Base-by-base conservation (phyloP, 2,329 filamentous ascomycete genomes). In the Ascochyta koolunga region DNA sequence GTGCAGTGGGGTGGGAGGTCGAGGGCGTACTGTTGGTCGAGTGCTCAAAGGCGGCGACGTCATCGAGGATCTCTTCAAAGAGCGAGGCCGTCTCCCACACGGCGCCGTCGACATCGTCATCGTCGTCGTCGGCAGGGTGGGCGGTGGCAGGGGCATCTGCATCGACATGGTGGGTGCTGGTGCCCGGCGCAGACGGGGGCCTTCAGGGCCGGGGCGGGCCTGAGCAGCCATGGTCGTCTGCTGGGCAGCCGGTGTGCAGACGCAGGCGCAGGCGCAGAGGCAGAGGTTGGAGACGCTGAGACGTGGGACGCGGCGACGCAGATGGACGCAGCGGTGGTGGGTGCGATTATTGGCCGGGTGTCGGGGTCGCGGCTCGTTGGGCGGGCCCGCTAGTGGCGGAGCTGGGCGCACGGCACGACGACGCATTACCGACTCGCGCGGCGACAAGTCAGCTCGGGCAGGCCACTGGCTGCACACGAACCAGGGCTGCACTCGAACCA, bases 1-100 rank as follows among this genome's bases (percentile, higher is more conserved):
- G n/a, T n/a, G n/a, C n/a, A n/a, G n/a, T n/a, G n/a, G n/a, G n/a
- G n/a, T n/a, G n/a, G n/a, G n/a, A n/a, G n/a, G n/a, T n/a, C n/a
- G n/a, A n/a, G n/a, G n/a, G 58, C 64, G 38, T 27, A 69, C 68
- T 58, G 27, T 67, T 59, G 52, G 39, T 49, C 10, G 67, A 61
- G 54, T 67, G 65, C 40, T 70, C 68, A 31, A 69, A 68, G 22
- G 64, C 66, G 25, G 66, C 64, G 15, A 63, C 65, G 50, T 71
- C 65, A 51, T 73, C 68, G 22, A 73, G 60, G 13, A 74, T 70
- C 60, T 72, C 68, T 47, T 74, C 72, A 42, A 67, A 70, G 40
- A 68, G 58, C 25, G 69, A 75, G 16, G 64, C 65, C 45, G 62
- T 60, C 48, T 73, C 71, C 69, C 66, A 70, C 25, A 61, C 56